Evolutionary conservation across 768 basidiomycete species (phyloP), one percentile per base, ranked within the genome.

Genomic region (Tricholoma furcatifolium): DNA sequence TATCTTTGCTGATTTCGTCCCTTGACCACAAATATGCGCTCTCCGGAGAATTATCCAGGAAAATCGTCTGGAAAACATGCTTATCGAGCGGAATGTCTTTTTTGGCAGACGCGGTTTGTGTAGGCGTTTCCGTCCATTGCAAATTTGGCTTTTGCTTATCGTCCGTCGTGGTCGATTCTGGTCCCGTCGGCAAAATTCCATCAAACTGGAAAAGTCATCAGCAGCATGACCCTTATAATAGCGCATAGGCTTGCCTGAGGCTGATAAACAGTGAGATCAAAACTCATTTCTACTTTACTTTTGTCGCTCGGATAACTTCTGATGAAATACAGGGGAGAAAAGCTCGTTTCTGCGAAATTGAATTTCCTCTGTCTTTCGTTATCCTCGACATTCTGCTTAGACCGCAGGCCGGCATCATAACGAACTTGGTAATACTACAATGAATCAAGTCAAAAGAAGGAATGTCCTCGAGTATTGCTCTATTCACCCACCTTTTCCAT

Each of bases 11-110:
- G 46, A 80, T 77, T 36, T 74, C 74, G 27, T 60, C 63, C 57
- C 69, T 68, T 5, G 74, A 75, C 76, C 77, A 80, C 32, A 74
- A 61, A 15, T 68, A 45, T 38, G 67, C 60, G 17, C 70, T 74
- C 9, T 70, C 70, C 3, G 61, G 60, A 27, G 73, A 71, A 32
- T 67, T 68, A 55, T 79, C 73, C 10, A 78, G 68, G 57, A 79
- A 79, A 51, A 79, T 77, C 2, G 78, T 78, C 61, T 78, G 76
- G 60, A 77, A 79, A n/a, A 79, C 71, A 53, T 78, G 77, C 42
- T 63, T 56, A n/a, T 69, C 64, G 14, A 74, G 59, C 1, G 70
- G 68, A n/a, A 68, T 69, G 32, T 63, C 61, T 9, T 56, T 50
- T 15, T 60, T 18, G 32, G 34, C 3, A 59, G 45, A 18, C 20